These are phyloP conservation scores for Taxawa tesnikishii DNA, from an alignment of 2,329 filamentous ascomycete genomes.

Conservation along the genomic window DNA sequence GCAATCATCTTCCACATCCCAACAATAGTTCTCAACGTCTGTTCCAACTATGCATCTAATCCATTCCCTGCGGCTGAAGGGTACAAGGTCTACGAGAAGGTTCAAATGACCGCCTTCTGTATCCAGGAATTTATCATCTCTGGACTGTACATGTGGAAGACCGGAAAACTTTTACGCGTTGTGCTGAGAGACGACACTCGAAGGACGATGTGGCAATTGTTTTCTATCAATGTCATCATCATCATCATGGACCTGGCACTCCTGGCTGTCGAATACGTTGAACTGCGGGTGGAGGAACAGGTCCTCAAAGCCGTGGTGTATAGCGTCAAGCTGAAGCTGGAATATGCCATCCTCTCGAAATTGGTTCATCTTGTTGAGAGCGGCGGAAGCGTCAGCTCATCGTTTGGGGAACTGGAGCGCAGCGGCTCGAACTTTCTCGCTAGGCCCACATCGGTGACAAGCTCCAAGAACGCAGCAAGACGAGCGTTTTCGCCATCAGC, in stretches of 20 bases:
- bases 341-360: conserved; percentile 17
- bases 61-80: conserved; percentile 18
- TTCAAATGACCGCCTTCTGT: conserved; percentile 31
- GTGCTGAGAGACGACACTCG: conserved; percentile 9
- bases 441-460: too few species aligned
- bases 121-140: conserved; percentile 24
- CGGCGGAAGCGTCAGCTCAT: conserved; percentile 2
- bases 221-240: conserved; percentile 24
- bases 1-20: conserved; percentile 40
- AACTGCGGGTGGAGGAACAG: conserved; percentile 20
- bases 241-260: conserved; percentile 24
- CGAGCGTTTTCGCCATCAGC: too few species aligned
- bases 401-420: too few species aligned
- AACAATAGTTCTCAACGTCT: conserved; percentile 44
- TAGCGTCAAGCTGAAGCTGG: conserved; percentile 14
- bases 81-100: conserved; percentile 32
- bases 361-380: conserved; percentile 12
- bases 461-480: too few species aligned
- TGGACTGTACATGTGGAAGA: conserved; percentile 17
- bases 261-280: conserved; percentile 20
- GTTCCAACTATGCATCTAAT: too few species aligned
- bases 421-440: too few species aligned
- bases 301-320: conserved; percentile 25
- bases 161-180: conserved; percentile 6
- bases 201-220: conserved; percentile 22